Evolutionary conservation across 2,329 filamentous ascomycete species (phyloP), one percentile per base, ranked within the genome.

Genomic region (Nakataea oryzae): DNA sequence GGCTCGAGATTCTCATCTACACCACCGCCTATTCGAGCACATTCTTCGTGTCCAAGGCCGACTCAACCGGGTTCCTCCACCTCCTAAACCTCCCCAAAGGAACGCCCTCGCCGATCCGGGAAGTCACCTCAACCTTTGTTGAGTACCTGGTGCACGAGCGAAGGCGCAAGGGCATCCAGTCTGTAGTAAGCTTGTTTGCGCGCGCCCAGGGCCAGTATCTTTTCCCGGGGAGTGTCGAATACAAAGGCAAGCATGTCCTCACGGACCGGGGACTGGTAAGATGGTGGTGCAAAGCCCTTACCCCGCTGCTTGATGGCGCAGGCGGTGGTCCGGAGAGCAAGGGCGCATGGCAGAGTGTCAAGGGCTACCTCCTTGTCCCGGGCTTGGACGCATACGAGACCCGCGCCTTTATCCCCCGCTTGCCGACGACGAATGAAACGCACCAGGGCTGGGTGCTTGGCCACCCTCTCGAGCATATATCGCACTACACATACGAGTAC

Each of bases 11-110:
- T 60, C 81, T 95, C 68, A 83, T 99, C 64, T 99, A 96, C 75
- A 89, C 86, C 0, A 96, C 93, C 0, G 83, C 84, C 57, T 83
- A 84, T 68, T 83, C 91, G 28, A 96, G 89, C 1, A 97, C 90
- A 4, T 82, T 97, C 61, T 99, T 99, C 72, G 88, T 99, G 28
- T 93, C 93, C 65, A 99, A 99, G 75, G 95, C 95, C 59, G 95
- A 99, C 76, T 97, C 95, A 12, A 97, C 93, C 0, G 95, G 96
- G 28, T 96, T 91, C 71, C 77, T 97, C 12, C 79, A 86, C 66
- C 79, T 88, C 2, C 77, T 93, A 47, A 76, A 83, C 24, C 77
- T 90, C 0, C 83, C 86, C 21, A 82, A 78, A 67, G 80, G 83
- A n/a, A 78, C 81, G 0, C 79, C 84, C 0, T 95, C 90, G 3